Conservation (phyloP, 2,329 filamentous ascomycete species). For the Paecilomyces fulvus region DNA sequence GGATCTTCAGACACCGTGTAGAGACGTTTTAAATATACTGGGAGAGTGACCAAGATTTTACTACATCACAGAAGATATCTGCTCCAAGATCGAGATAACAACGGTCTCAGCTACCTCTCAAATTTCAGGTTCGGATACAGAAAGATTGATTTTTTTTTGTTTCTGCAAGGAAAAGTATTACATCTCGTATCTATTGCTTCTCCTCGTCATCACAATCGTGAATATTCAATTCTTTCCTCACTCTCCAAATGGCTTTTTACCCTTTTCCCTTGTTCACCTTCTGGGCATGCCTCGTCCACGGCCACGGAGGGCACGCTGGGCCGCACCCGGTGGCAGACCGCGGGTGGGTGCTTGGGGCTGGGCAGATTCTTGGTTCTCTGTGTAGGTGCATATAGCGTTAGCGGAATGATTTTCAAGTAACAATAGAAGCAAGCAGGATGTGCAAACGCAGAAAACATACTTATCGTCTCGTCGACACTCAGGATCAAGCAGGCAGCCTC, state of each 20-base stretch:
- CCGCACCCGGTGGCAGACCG: constrained; percentile 68
- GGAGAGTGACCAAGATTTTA: no score
- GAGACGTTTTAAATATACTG: no score
- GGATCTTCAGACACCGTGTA: no score
- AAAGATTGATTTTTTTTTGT: background rate
- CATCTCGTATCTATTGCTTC: background rate
- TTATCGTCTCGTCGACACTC: constrained; percentile 96
- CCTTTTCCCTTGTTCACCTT: constrained; percentile 43
- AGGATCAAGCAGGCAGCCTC: constrained; percentile 94
- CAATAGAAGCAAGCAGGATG: background rate
- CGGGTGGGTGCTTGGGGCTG: constrained; percentile 71
- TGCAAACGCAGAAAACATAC: constrained; percentile 34
- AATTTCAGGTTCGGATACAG: background rate
- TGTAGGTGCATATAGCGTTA: constrained; percentile 1
- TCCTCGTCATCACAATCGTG: background rate
- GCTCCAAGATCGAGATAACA: no score
- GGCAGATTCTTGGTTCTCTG: constrained; percentile 83
- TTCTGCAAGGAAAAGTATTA: background rate
- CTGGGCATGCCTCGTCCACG: constrained; percentile 86
- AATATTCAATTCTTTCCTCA: background rate
- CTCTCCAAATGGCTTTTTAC: background rate
- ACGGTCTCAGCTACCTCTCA: background rate
- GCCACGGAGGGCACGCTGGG: constrained; percentile 78
- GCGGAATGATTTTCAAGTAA: background rate
- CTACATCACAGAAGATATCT: no score